Percentiles rank a stretch among this genome's conserved stretches.
Conservation (phyloP, 2,329 filamentous ascomycete genomes). For the Septoria linicola region DNA sequence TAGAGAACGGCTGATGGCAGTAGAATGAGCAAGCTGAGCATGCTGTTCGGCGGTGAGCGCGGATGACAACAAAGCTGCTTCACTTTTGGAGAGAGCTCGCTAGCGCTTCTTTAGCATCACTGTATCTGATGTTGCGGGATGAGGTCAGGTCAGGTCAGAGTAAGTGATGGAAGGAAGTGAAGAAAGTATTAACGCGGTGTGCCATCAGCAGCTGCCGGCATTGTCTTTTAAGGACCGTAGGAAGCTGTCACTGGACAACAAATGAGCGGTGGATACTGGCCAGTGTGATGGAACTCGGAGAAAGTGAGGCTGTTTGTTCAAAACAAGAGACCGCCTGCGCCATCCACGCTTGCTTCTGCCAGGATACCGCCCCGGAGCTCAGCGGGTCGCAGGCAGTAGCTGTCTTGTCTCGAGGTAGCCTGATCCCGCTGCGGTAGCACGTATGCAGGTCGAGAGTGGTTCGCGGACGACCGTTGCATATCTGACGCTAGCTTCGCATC, state of each 20-base stretch:
- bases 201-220: slow-evolving; percentile 12
- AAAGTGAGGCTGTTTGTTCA: slow-evolving; percentile 16
- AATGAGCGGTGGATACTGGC: neutral
- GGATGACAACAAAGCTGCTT: too few relatives aligned
- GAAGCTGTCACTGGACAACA: neutral
- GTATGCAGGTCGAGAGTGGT: slow-evolving; percentile 6
- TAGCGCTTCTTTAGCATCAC: too few relatives aligned
- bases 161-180: neutral
- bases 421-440: neutral
- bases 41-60: neutral
- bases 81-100: neutral
- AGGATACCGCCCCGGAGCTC: slow-evolving; percentile 1
- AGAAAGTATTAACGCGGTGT: neutral
- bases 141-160: too few relatives aligned
- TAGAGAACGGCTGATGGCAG: neutral
- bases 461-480: neutral
- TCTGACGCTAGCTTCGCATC: neutral
- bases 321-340: slow-evolving; percentile 7
- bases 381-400: slow-evolving; percentile 4
- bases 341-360: neutral
- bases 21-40: slow-evolving; percentile 8
- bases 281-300: slow-evolving; percentile 9
- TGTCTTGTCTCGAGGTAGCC: neutral
- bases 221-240: slow-evolving; percentile 3
- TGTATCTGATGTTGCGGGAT: neutral